Evolutionary conservation across 1,284 basidiomycete species (phyloP), one percentile per base, ranked within the genome.

Genomic region (Apiotrichum brassicae): DNA sequence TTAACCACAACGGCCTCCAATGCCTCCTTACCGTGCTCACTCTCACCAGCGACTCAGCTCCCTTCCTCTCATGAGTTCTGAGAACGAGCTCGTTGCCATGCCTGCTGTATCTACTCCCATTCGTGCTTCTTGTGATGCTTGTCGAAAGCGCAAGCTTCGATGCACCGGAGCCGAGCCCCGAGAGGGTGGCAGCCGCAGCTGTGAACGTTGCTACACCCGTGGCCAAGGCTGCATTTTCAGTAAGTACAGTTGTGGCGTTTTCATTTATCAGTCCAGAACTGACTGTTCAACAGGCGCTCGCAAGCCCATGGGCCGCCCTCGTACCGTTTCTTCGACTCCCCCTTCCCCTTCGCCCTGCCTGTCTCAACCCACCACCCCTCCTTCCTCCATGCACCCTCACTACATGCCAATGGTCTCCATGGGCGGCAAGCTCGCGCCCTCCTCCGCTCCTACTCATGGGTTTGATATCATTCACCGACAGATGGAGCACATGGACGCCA

Each of bases 271-370:
- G 12, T n/a, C 38, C 19, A n/a, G 2, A 14, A 4, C 40, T 41
- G 19, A 41, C 40, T n/a, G n/a, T n/a, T n/a, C 6, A 4, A 3
- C 8, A 42, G 41, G 41, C 20, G 41, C 41, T 23, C 26, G 30
- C 28, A 42, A 42, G 41, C 41, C 28, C 26, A 42, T 42, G 41
- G 41, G 41, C 30, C 41, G 41, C 25, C 41, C 41, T 13, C 41
- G 41, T 12, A 42, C 41, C n/a, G 28, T 33, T 5, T 32, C 41
- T 12, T 32, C 28, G 6, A 42, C 19, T 11, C 41, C 41, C 4
- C 26, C 41, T 4, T 30, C 41, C 7, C 26, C 41, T 12, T 22
- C 28, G 9, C n/a, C 41, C 7, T 32, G 28, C 30, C 28, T 30
- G 19, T 42, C 30, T 2, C 41, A 33, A 28, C 41, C 41, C 18